These are phyloP conservation scores for Tieghemiomyces parasiticus DNA, from an alignment of 192 early-diverging fungal genomes.

Conservation along the genomic window DNA sequence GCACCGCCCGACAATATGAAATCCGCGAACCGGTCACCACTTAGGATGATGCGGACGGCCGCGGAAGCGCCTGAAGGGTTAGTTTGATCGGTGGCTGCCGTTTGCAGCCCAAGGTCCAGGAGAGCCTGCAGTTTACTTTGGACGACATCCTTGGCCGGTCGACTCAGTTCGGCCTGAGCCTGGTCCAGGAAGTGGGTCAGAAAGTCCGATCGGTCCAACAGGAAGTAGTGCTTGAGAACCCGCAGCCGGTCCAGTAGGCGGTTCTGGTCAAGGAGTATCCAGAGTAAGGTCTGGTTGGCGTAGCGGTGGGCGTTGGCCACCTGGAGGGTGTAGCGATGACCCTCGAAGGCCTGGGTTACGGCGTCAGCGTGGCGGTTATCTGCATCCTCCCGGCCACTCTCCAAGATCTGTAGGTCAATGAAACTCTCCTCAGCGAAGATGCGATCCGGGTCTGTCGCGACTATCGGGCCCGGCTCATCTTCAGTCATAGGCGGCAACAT, in stretches of 20 bases:
- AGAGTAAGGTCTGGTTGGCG: slow-evolving; percentile 74
- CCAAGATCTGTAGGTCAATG: not conserved
- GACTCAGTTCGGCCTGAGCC: slow-evolving; percentile 48
- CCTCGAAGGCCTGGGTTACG: slow-evolving; percentile 10
- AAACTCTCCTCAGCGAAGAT: slow-evolving; percentile 11
- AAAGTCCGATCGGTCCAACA: slow-evolving; percentile 89
- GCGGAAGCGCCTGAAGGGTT: slow-evolving; percentile 71
- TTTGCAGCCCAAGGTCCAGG: slow-evolving; percentile 76
- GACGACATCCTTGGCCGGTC: slow-evolving; percentile 47
- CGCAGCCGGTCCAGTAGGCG: slow-evolving; percentile 59
- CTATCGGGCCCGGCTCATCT: not conserved
- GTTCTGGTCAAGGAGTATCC: slow-evolving; percentile 63
- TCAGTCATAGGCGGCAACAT: not conserved
- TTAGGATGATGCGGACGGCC: slow-evolving; percentile 64
- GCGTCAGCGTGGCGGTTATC: not conserved
- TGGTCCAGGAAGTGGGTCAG: slow-evolving; percentile 89
- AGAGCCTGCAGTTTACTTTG: slow-evolving; percentile 63
- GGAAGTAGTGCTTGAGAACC: slow-evolving; percentile 84
- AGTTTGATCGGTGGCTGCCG: slow-evolving; percentile 71
- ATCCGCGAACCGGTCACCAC: slow-evolving; percentile 41
- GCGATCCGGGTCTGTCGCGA: not conserved
- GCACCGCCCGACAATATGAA: slow-evolving; percentile 55
- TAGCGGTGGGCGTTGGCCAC: slow-evolving; percentile 76
- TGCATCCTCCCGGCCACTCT: not conserved
- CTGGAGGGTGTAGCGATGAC: slow-evolving; percentile 32